Base-by-base conservation (phyloP, 1,284 basidiomycete species). In the Inonotus obliquus region DNA sequence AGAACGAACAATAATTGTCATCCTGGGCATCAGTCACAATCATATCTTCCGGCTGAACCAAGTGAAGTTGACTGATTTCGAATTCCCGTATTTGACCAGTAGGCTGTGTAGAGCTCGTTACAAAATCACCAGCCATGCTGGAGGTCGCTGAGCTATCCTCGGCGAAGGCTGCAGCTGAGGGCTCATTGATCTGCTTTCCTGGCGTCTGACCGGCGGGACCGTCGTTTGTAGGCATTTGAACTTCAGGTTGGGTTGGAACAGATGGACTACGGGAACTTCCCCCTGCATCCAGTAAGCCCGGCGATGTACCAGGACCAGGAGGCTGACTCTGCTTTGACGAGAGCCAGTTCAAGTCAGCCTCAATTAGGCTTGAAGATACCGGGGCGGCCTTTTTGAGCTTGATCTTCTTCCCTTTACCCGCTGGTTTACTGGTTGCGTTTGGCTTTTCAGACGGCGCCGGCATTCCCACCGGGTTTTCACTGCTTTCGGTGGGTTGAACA, bases 301-400 rank as follows among this genome's bases (percentile, higher is more conserved):
- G 11, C 9, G 6, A 13, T 14, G n/a, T 21, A 23, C 17, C 4
- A 23, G 9, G 23, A 19, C 17, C 47, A 41, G 58, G 32, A 21
- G 6, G 9, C 11, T 47, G 10, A 14, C 41, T 2, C n/a, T 53
- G 58, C 25, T 41, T 59, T 17, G 49, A 41, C 19, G 58, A 39
- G 19, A 39, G 48, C 54, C 54, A 52, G 5, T 57, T 57, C 11
- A 57, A 14, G 32, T 61, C 60, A 11, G 56, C 54, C 17, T 61
- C 44, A 11, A 57, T 35, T 17, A 61, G 44, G 10, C 25, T 32
- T 35, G 52, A 38, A 35, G 49, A 21, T n/a, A 56, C 21, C n/a
- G 49, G 47, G 27, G 35, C 39, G 13, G 53, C 23, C 47, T 57
- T 61, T 19, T n/a, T 32, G 32, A 61, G 60, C 27, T 57, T 61